These are phyloP conservation scores for Colletotrichum filicis DNA, from an alignment of 2,329 filamentous ascomycete species.

Conservation along the genomic window DNA sequence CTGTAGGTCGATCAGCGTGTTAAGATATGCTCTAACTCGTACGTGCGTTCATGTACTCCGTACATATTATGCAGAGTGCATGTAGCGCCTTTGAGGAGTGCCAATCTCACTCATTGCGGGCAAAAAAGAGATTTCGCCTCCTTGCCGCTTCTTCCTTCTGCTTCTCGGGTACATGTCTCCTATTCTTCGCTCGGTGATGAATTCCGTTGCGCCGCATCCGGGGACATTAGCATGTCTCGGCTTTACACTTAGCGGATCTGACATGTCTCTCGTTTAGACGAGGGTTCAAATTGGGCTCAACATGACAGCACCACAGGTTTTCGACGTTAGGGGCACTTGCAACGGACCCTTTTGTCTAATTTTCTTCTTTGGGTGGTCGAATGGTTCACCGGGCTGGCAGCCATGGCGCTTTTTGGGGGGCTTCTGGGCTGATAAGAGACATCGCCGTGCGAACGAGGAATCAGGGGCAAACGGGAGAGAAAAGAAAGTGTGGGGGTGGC, in stretches of 20 bases:
- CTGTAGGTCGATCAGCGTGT: not conserved
- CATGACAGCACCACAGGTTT: not conserved
- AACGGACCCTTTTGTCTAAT: not conserved
- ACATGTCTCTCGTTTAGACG: not conserved
- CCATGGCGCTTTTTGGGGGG: not conserved
- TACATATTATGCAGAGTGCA: not conserved
- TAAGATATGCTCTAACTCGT: not conserved
- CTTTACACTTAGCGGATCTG: not conserved
- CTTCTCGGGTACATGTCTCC: too few relatives aligned
- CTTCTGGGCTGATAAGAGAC: not conserved
- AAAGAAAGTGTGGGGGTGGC: slow-evolving; percentile 5
- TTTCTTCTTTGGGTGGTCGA: not conserved
- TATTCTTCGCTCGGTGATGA: not conserved
- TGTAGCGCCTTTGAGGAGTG: not conserved
- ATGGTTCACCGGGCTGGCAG: not conserved
- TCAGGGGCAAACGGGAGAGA: not conserved
- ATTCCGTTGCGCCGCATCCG: too few relatives aligned
- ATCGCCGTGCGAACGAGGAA: not conserved
- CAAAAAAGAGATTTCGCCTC: not conserved
- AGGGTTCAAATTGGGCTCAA: not conserved
- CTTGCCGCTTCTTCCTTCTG: not conserved
- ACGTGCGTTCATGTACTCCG: not conserved
- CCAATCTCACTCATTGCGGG: slow-evolving; percentile 1
- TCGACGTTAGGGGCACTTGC: not conserved
- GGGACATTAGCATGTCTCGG: not conserved